These are phyloP conservation scores for Auriscalpium vulgare DNA, from an alignment of 768 basidiomycete genomes.

Conservation along the genomic window DNA sequence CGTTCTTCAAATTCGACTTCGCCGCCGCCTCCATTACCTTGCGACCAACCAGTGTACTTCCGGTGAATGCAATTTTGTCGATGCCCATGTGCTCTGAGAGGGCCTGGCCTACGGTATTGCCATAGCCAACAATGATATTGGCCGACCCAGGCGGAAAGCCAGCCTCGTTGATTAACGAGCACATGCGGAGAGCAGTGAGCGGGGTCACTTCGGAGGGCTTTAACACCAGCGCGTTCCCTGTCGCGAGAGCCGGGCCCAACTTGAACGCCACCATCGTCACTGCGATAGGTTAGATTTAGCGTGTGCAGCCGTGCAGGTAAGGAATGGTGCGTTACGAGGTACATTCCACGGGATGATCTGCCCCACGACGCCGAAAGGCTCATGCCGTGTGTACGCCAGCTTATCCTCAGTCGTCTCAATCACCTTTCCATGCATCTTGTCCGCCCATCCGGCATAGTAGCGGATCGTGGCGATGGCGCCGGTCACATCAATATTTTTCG, in stretches of 20 bases:
- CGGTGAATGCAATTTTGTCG: constrained; percentile 69
- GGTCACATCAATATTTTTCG: constrained; percentile 42
- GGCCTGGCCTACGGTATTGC: constrained; percentile 45
- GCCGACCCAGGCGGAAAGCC: constrained; percentile 59
- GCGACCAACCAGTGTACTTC: constrained; percentile 55
- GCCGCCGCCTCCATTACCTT: constrained; percentile 54
- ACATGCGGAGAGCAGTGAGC: constrained; percentile 41
- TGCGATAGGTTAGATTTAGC: constrained; percentile 1
- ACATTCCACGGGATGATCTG: constrained; percentile 69
- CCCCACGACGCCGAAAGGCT: constrained; percentile 49
- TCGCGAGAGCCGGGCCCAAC: constrained; percentile 55
- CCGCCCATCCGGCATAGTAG: constrained; percentile 89
- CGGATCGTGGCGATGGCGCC: constrained; percentile 42
- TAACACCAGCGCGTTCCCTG: constrained; percentile 54
- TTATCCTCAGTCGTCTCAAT: constrained; percentile 51
- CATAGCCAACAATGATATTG: constrained; percentile 52
- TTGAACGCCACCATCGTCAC: constrained; percentile 54
- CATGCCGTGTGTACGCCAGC: constrained; percentile 53
- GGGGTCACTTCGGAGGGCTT: constrained; percentile 63
- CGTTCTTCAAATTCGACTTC: constrained; percentile 58
- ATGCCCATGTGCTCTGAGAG: constrained; percentile 49
- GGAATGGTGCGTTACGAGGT: constrained; percentile 29
- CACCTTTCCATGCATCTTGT: constrained; percentile 72
- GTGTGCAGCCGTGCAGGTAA: background rate
- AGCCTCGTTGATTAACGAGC: constrained; percentile 42